phyloP scores from a whole-genome alignment of 768 basidiomycete genomes.

The Boletus speciosus region DNA sequence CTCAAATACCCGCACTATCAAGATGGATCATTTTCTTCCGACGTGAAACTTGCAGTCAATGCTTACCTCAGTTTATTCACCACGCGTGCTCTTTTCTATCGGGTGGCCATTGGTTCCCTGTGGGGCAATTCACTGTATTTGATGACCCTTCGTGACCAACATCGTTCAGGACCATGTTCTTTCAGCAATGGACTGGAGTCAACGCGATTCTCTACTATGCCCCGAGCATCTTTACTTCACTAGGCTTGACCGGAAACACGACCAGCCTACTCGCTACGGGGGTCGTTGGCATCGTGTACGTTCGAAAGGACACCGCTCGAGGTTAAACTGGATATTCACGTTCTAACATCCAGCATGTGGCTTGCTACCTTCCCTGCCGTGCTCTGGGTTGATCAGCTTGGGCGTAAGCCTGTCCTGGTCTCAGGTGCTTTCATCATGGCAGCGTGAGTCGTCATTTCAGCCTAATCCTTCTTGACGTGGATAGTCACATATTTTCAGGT shows the following conservation, averaged over 20 bases:
- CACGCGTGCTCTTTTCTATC: constrained; percentile 52
- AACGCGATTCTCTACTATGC: constrained; percentile 79
- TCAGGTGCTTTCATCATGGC: constrained; percentile 78
- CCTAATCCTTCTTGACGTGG: constrained; percentile 9
- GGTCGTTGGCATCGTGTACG: constrained; percentile 76
- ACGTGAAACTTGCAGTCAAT: constrained; percentile 58
- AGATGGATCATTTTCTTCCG: constrained; percentile 53
- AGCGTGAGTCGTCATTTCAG: constrained; percentile 34
- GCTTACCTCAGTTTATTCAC: constrained; percentile 61
- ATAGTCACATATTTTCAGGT: constrained; percentile 35
- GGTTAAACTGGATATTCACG: background rate
- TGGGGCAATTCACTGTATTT: constrained; percentile 23
- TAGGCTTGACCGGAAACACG: constrained; percentile 61
- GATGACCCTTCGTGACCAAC: background rate
- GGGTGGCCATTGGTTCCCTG: constrained; percentile 61
- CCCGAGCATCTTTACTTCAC: constrained; percentile 59
- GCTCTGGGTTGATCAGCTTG: constrained; percentile 74
- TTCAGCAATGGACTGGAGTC: constrained; percentile 82
- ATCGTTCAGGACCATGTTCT: constrained; percentile 59
- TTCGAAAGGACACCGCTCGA: constrained; percentile 1
- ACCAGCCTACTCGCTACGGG: constrained; percentile 59
- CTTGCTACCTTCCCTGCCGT: constrained; percentile 78
- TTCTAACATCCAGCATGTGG: constrained; percentile 49
- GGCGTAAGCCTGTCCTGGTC: constrained; percentile 68
- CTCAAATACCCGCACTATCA: constrained; percentile 60